These are phyloP conservation scores for Vickermania ingenoplastis DNA, from an alignment of 208 protist species.

Conservation along the genomic window DNA sequence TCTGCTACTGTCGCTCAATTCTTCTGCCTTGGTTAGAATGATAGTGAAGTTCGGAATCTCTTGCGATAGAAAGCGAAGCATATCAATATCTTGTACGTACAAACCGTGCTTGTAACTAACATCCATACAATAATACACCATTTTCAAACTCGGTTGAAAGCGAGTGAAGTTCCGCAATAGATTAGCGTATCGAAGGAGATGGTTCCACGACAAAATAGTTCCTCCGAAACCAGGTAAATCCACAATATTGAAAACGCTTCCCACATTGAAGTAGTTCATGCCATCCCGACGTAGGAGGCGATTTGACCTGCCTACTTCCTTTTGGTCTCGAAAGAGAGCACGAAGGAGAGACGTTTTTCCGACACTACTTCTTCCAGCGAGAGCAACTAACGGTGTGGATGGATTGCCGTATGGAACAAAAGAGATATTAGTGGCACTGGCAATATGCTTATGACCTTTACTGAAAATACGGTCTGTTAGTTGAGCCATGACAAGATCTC, in stretches of 20 bases:
- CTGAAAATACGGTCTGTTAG: slow-evolving; percentile 80
- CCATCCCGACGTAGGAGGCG: slow-evolving; percentile 58
- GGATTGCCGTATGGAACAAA: slow-evolving; percentile 83
- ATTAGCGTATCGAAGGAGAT: slow-evolving; percentile 71
- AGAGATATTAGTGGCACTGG: slow-evolving; percentile 66
- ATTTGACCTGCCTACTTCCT: slow-evolving; percentile 66
- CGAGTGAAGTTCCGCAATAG: slow-evolving; percentile 75
- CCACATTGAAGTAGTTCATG: slow-evolving; percentile 87
- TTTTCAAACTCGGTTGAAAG: slow-evolving; percentile 75
- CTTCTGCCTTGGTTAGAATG: slow-evolving; percentile 79
- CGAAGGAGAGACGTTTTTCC: slow-evolving; percentile 77
- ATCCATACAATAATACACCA: slow-evolving; percentile 90
- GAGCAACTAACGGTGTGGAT: slow-evolving; percentile 64
- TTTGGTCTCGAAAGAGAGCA: slow-evolving; percentile 60
- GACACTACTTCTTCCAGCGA: slow-evolving; percentile 50
- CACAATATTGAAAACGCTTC: slow-evolving; percentile 74
- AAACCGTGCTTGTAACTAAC: slow-evolving; percentile 79
- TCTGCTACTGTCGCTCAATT: slow-evolving; percentile 36
- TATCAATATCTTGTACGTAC: slow-evolving; percentile 81
- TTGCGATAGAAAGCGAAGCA: slow-evolving; percentile 65
- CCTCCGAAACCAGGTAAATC: slow-evolving; percentile 78
- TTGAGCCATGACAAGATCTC: slow-evolving; percentile 65
- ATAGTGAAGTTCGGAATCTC: slow-evolving; percentile 88
- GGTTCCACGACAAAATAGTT: slow-evolving; percentile 74
- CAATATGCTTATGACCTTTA: slow-evolving; percentile 57